phyloP scores from a whole-genome alignment of 2,329 filamentous ascomycete species.

The Penicillium sp. region DNA sequence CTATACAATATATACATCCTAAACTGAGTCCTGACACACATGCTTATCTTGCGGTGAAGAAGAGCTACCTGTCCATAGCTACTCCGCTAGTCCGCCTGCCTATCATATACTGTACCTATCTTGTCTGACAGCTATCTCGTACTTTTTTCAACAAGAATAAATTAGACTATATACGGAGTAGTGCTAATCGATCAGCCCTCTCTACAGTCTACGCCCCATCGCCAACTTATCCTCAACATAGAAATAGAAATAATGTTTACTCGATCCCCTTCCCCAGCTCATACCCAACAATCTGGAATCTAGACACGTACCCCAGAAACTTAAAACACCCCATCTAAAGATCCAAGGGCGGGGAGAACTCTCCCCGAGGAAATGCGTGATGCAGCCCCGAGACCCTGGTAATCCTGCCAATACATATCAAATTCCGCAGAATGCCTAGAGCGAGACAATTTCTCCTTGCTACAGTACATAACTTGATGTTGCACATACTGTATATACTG shows the following conservation, averaged over 20 bases:
- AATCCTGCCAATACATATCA: background rate
- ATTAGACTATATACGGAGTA: too few species aligned
- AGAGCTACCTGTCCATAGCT: background rate
- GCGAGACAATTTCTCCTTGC: conserved; percentile 3
- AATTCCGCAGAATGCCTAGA: background rate
- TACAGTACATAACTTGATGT: too few species aligned
- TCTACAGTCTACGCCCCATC: background rate
- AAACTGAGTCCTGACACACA: background rate
- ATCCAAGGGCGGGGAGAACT: background rate
- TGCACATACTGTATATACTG: background rate
- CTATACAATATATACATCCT: background rate
- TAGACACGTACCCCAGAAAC: background rate
- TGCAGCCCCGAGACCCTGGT: background rate
- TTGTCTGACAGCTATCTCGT: background rate
- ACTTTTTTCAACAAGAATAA: background rate
- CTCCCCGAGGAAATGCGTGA: conserved; percentile 4
- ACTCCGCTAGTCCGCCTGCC: background rate
- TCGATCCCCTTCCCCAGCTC: background rate
- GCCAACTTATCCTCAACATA: background rate
- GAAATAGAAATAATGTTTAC: background rate
- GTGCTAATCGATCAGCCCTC: too few species aligned
- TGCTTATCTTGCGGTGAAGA: conserved; percentile 9
- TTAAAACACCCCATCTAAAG: background rate
- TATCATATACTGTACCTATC: too few species aligned
- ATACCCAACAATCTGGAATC: background rate